Evolutionary conservation across 208 protist species (phyloP), one percentile per base, ranked within the genome.

Genomic region (Leishmania mexicana): DNA sequence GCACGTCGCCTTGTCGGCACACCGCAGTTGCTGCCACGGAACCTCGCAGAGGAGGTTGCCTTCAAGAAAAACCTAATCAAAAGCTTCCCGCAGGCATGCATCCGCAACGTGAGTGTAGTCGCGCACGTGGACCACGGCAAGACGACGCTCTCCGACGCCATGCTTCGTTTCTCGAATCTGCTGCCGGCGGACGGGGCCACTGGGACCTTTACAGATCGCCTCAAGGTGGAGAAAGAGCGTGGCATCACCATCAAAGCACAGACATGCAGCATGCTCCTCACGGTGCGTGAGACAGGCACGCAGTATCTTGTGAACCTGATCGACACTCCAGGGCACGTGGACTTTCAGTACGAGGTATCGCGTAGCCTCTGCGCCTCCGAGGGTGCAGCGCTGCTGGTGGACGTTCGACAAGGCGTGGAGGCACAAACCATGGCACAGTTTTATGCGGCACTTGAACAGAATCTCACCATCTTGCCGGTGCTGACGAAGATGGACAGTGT

Each of bases 331-430:
- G 99, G 99, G 2, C 99, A 99, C 89, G 98, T 99, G 0, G 99
- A 99, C 88, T 99, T 99, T 67, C 99, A 99, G 89, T 99, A 99
- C 84, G 93, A 98, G 83, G 96, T 99, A 11, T 98, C 95, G 15
- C 94, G 99, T 72, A 99, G 97, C 57, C 88, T 99, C 21, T 89
- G 90, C 60, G 99, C 98, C 31, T 99, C 92, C 40, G 90, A 98
- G 80, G 96, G 93, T 6, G 97, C 90, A 7, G 65, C 97, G 70
- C 86, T 99, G 65, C 92, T 99, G 6, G 94, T 99, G 10, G 98
- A 99, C 83, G 96, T 93, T 0, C 85, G 87, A 6, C 97, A 98
- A 85, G 95, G 98, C 13, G 91, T 99, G 21, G 93, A 99, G 86
- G 98, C 98, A 65, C 98, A 99, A 87, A 99, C 98, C 4, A 96